Evolutionary conservation across 2,329 filamentous ascomycete species (phyloP).

Genomic region (Fusarium phyllophilum): DNA sequence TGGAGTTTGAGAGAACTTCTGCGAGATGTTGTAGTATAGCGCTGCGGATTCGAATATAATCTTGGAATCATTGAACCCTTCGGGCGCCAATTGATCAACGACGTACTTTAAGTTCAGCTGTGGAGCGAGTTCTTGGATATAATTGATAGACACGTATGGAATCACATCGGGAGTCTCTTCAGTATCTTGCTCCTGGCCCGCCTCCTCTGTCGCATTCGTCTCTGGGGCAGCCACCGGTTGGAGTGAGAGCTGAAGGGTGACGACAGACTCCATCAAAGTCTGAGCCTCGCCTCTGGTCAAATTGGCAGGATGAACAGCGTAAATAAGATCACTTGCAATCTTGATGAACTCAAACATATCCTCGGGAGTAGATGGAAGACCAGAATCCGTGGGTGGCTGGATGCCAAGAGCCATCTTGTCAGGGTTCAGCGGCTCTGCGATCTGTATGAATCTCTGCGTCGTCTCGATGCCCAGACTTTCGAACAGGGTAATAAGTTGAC

Average conservation of each 20-base stretch:
- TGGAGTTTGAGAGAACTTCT: constrained; percentile 63
- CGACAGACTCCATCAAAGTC: background rate
- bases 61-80: constrained; percentile 51
- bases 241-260: background rate
- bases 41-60: constrained; percentile 63
- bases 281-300: background rate
- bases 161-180: background rate
- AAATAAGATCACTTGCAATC: background rate
- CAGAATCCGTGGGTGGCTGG: background rate
- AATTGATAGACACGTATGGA: background rate
- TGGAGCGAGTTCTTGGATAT: background rate
- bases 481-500: background rate
- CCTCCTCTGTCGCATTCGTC: background rate
- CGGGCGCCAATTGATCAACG: constrained; percentile 1
- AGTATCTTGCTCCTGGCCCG: background rate
- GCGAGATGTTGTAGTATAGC: constrained; percentile 68
- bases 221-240: background rate
- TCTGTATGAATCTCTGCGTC: background rate
- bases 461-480: constrained; percentile 16
- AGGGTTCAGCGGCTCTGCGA: background rate
- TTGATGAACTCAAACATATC: background rate
- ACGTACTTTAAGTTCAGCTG: constrained; percentile 21
- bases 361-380: background rate
- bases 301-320: constrained; percentile 21
- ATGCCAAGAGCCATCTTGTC: background rate